Evolutionary conservation across 306 rosid genomes (phyloP).

Genomic region (Corylus heterophylla): DNA sequence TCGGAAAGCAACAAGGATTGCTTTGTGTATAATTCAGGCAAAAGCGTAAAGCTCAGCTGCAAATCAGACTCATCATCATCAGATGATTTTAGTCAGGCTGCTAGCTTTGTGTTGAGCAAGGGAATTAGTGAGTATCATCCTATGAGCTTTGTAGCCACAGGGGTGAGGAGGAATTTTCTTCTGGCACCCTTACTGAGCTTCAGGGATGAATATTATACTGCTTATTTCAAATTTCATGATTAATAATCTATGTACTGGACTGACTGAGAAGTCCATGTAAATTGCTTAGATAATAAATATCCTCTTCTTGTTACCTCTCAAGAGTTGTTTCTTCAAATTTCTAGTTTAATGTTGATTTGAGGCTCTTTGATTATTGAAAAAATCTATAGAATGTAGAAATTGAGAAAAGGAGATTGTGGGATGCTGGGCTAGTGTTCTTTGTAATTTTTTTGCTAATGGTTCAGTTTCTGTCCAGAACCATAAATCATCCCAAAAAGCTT

Average conservation of each 20-base stretch:
- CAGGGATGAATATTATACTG: constrained; percentile 67
- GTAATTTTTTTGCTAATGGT: no score
- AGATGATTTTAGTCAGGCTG: constrained; percentile 43
- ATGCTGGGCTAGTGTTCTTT: no score
- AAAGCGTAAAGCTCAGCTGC: constrained; percentile 60
- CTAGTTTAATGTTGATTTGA: not conserved
- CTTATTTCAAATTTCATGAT: constrained; percentile 61
- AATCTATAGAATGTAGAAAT: no score
- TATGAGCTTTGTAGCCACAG: constrained; percentile 74
- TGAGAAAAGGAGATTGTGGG: no score
- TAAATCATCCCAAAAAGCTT: no score
- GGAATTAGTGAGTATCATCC: constrained; percentile 69
- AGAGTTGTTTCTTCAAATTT: constrained; percentile 1
- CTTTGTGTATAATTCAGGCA: constrained; percentile 39
- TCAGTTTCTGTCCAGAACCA: no score
- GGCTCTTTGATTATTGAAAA: no score
- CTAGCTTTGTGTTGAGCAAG: constrained; percentile 51
- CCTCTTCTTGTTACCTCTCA: not conserved
- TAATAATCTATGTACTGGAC: constrained; percentile 16
- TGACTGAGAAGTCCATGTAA: constrained; percentile 1
- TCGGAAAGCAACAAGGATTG: constrained; percentile 56
- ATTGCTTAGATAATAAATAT: not conserved
- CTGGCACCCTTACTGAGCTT: constrained; percentile 68
- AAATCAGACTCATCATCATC: constrained; percentile 13
- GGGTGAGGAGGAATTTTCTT: constrained; percentile 57